Conservation (phyloP, 768 basidiomycete genomes). For the Solioccasus polychromus region DNA sequence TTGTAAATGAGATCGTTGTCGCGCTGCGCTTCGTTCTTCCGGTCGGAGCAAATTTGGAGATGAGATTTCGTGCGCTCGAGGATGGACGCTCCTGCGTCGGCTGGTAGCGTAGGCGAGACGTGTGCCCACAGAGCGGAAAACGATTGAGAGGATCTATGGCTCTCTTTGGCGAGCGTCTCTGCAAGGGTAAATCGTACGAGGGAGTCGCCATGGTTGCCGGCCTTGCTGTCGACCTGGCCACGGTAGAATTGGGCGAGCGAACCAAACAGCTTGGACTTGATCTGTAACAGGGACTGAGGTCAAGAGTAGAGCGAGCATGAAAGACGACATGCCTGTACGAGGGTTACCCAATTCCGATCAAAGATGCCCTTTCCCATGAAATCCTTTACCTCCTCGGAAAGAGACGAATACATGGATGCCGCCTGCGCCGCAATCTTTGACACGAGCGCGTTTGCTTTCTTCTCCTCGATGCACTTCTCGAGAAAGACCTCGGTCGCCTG, state of each 20-base stretch:
- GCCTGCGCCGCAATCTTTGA: constrained; percentile 84
- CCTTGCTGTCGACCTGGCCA: constrained; percentile 69
- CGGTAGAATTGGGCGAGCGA: constrained; percentile 89
- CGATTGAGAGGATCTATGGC: constrained; percentile 60
- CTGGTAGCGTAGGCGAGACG: constrained; percentile 77
- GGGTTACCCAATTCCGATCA: constrained; percentile 88
- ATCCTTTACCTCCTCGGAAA: constrained; percentile 93
- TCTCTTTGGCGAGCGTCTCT: constrained; percentile 81
- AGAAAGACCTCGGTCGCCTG: constrained; percentile 97
- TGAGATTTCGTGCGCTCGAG: constrained; percentile 84
- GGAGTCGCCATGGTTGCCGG: constrained; percentile 82
- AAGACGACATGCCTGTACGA: constrained; percentile 62
- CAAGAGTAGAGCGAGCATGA: neutral
- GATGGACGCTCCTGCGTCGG: constrained; percentile 80
- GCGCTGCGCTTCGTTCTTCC: constrained; percentile 68
- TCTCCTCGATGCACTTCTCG: constrained; percentile 92
- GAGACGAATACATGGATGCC: constrained; percentile 72
- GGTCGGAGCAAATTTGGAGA: constrained; percentile 71
- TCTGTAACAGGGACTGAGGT: constrained; percentile 42
- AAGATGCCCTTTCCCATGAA: constrained; percentile 96
- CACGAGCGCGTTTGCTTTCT: constrained; percentile 75
- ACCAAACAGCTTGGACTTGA: constrained; percentile 87
- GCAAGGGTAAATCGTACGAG: constrained; percentile 77
- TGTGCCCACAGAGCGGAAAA: constrained; percentile 73
- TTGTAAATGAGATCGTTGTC: constrained; percentile 99